A percentile compares a stretch with the other conserved stretches of the same genome.
phyloP scores from a whole-genome alignment of 306 rosid genomes.

The Sicyos baderoa region DNA sequence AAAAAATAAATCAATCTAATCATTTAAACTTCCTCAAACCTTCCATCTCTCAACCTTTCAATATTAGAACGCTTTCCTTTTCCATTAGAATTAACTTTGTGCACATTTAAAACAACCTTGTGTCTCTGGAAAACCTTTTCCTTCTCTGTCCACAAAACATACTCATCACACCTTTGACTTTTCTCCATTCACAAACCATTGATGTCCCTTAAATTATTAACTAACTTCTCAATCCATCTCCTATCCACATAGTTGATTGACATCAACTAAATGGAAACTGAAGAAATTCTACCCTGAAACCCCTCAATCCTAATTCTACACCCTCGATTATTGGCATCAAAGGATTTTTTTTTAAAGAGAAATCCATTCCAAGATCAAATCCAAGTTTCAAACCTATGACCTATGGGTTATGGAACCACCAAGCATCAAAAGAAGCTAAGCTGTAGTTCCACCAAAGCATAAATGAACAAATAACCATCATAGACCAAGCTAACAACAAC shows the following conservation, averaged over 20 bases:
- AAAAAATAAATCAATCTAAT: not conserved
- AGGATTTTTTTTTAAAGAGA: not conserved
- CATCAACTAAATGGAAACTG: not conserved
- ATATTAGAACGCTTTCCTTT: not conserved
- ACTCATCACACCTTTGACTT: not conserved
- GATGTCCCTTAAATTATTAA: not conserved
- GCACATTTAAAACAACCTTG: not conserved
- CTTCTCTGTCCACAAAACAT: not conserved
- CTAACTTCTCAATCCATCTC: not conserved
- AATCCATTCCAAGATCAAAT: not conserved
- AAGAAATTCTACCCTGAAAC: no score
- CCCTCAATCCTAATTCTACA: not conserved
- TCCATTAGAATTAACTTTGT: not conserved
- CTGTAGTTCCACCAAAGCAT: not conserved
- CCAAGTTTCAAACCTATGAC: not conserved
- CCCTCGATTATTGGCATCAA: not conserved
- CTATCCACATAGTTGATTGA: not conserved
- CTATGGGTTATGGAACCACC: not conserved
- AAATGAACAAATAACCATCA: no score
- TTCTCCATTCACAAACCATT: not conserved
- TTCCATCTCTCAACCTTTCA: not conserved
- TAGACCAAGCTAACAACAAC: no score
- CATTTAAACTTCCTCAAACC: not conserved
- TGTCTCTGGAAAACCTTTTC: not conserved
- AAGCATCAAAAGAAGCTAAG: not conserved